Evolutionary conservation across 1,284 basidiomycete genomes (phyloP).

Genomic region (Boletus sp.): DNA sequence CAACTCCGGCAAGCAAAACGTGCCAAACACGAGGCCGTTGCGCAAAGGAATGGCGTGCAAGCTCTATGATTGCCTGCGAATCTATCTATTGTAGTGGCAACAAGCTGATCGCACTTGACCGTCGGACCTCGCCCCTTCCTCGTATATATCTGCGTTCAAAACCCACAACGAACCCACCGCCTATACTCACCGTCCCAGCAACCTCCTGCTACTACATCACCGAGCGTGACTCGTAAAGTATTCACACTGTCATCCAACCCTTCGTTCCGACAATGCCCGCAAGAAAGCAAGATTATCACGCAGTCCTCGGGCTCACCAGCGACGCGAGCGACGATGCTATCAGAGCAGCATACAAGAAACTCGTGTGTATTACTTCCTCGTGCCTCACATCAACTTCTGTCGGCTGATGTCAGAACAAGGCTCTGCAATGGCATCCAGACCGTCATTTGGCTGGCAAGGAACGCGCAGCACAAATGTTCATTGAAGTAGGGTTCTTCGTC

Average conservation of each 20-base stretch:
- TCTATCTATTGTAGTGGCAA: slow-evolving; percentile 18
- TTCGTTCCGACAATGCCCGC: slow-evolving; percentile 29
- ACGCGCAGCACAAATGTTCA: slow-evolving; percentile 33
- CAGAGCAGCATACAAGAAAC: slow-evolving; percentile 34
- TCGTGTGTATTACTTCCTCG: slow-evolving; percentile 22
- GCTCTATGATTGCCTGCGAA: slow-evolving; percentile 27
- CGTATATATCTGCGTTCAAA: slow-evolving; percentile 28
- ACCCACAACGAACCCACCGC: slow-evolving; percentile 4
- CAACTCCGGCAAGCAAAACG: slow-evolving; percentile 32
- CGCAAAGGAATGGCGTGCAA: slow-evolving; percentile 19
- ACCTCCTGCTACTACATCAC: slow-evolving; percentile 7
- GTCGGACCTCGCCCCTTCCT: slow-evolving; percentile 21
- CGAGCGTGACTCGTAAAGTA: slow-evolving; percentile 8
- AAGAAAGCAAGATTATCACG: slow-evolving; percentile 22
- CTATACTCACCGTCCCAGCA: slow-evolving; percentile 10
- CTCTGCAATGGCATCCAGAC: slow-evolving; percentile 37
- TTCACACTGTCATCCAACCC: slow-evolving; percentile 8
- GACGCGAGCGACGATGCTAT: slow-evolving; percentile 33
- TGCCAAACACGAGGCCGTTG: slow-evolving; percentile 32
- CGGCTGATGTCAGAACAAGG: slow-evolving; percentile 20
- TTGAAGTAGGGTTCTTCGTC: slow-evolving; percentile 22
- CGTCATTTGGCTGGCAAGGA: slow-evolving; percentile 51
- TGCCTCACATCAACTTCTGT: slow-evolving; percentile 2
- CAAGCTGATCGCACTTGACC: slow-evolving; percentile 23
- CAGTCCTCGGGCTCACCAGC: slow-evolving; percentile 29